Percentiles rank a stretch among this genome's conserved stretches.
These are phyloP conservation scores for Pseudonectria foliicola DNA, from an alignment of 2,329 filamentous ascomycete genomes.

Conservation along the genomic window DNA sequence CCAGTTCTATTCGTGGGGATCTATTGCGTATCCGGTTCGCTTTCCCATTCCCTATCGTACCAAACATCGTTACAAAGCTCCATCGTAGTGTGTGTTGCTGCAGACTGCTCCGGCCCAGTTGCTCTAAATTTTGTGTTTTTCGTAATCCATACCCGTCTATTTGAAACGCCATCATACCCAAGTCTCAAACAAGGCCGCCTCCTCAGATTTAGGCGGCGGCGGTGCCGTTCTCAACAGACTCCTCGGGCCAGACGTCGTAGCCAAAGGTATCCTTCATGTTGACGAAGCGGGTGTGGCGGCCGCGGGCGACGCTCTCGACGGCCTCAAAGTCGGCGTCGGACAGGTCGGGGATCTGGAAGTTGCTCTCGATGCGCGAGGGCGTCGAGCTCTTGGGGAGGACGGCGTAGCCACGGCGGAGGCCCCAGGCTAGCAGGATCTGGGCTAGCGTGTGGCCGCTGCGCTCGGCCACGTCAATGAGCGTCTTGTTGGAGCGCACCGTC, in stretches of 20 bases:
- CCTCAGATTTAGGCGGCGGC: too few species aligned
- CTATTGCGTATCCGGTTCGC: too few species aligned
- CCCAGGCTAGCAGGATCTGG: constrained; percentile 51
- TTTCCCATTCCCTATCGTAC: too few species aligned
- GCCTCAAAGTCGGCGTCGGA: constrained; percentile 50
- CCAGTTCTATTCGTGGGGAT: too few species aligned
- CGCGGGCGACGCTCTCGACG: constrained; percentile 34
- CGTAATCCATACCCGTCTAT: too few species aligned
- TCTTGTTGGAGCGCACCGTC: constrained; percentile 27
- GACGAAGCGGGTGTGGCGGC: constrained; percentile 63
- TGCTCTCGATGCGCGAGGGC: constrained; percentile 48
- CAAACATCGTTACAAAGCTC: too few species aligned
- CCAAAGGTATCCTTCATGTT: constrained; percentile 80
- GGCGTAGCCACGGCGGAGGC: constrained; percentile 56
- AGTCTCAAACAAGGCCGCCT: too few species aligned
- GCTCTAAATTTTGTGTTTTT: too few species aligned
- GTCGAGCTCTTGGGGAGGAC: constrained; percentile 66
- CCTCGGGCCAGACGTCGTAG: constrained; percentile 62
- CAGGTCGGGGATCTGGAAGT: constrained; percentile 17
- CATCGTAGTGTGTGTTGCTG: too few species aligned
- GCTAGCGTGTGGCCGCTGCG: constrained; percentile 44
- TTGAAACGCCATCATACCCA: too few species aligned
- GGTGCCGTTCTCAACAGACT: constrained; percentile 22
- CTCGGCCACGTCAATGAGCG: constrained; percentile 44
- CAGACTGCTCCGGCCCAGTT: too few species aligned